Evolutionary conservation across 352 stramenopile species (phyloP), one percentile per base, ranked within the genome.

Genomic region (Phytopythium boreale): DNA sequence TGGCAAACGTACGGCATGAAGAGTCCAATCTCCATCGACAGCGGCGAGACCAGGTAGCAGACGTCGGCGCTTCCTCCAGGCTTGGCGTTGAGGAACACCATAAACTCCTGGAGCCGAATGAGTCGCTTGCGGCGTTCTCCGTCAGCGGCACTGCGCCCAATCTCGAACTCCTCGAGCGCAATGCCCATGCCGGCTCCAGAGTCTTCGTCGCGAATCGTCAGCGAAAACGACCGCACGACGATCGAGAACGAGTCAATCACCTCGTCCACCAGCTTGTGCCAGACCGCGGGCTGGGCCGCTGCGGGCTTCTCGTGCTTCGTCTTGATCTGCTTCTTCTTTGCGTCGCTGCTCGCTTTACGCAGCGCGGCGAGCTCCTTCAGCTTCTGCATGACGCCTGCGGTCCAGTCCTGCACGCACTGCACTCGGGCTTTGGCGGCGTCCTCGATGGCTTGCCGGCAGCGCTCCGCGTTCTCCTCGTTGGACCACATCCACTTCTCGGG

Each of bases 401-500:
- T 95, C 84, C 82, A 93, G 12, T 64, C 22, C 41, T 95, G 72
- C 8, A 79, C 79, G 20, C 75, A 74, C 24, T 74, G 68, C 7
- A 93, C 50, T 14, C 88, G 80, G 12, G 66, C 69, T 22, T 56
- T 72, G 36, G 76, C 81, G 1, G 88, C 88, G 46, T 83, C 70
- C n/a, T 76, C 72, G 20, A 93, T 61, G 0, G 82, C 78, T 34
- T 89, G 67, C 22, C 79, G 60, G 56, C 80, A 80, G 24, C 85
- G 82, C 46, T 70, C 69, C 9, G 69, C 53, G 72, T 95, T 95
- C 43, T 93, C 74, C 37, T 89, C 73, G 31, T 64, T 71, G 53
- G 77, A 77, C 75, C 77, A 89, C 64, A 92, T 84, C 88, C 88
- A 96, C 46, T 90, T 87, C 67, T 90, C 79, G 0, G 86, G 79